phyloP scores from a whole-genome alignment of 495 filamentous ascomycete species.

The Penicillium cinerascens region DNA sequence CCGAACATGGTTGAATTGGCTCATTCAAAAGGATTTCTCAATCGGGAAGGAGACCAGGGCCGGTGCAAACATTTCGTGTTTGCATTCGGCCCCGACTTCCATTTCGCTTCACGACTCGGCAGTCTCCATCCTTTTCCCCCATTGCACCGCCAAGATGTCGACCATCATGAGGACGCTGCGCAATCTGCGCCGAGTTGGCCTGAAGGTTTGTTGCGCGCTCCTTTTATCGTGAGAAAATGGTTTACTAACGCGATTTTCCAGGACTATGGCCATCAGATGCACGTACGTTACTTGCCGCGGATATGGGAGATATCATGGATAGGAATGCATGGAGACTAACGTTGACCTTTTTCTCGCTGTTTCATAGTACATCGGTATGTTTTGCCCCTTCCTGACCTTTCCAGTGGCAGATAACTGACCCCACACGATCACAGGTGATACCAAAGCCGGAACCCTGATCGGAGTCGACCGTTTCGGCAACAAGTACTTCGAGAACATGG shows the following conservation, averaged over 20 bases:
- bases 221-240: not conserved
- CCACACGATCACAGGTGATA: conserved; percentile 69
- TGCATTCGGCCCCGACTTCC: conserved; percentile 10
- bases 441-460: conserved; percentile 87
- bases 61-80: conserved; percentile 44
- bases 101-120: conserved; percentile 17
- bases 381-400: not conserved
- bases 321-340: conserved; percentile 22
- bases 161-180: conserved; percentile 80
- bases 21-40: conserved; percentile 16
- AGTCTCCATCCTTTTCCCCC: conserved; percentile 12
- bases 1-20: conserved; percentile 32
- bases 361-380: conserved; percentile 66
- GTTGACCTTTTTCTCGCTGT: conserved; percentile 1
- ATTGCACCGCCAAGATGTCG: conserved; percentile 67
- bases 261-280: conserved; percentile 90
- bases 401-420: conserved; percentile 10
- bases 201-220: conserved; percentile 59
- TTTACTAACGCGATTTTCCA: conserved; percentile 42
- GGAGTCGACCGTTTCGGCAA: conserved; percentile 89
- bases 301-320: conserved; percentile 5
- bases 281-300: conserved; percentile 54
- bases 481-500: conserved; percentile 92
- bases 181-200: conserved; percentile 80
- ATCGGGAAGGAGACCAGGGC: conserved; percentile 15